Percentiles rank a stretch among this genome's conserved stretches.
Evolutionary conservation across 2,329 filamentous ascomycete species (phyloP).

Genomic region (Cytospora mali): DNA sequence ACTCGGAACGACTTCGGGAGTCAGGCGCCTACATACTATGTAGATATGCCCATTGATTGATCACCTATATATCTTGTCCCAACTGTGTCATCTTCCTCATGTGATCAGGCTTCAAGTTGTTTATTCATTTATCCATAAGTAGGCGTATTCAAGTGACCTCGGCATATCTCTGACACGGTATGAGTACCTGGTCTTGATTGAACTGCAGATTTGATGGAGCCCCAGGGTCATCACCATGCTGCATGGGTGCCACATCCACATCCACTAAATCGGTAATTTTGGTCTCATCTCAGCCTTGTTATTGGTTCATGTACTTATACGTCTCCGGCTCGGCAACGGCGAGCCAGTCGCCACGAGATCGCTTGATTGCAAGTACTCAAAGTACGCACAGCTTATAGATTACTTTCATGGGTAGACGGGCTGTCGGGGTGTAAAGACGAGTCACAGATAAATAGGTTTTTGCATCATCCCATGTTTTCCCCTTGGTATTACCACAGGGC

Average conservation of each 20-base stretch:
- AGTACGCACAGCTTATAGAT: not conserved
- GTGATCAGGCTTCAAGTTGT: not conserved
- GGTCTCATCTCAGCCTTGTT: conserved; percentile 8
- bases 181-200: not conserved
- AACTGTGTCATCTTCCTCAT: not conserved
- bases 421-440: no score
- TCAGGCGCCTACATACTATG: not conserved
- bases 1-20: no score
- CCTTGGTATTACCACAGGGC: not conserved
- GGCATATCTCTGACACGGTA: not conserved
- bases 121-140: not conserved
- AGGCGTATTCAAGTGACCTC: not conserved
- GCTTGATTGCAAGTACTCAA: not conserved
- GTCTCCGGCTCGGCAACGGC: not conserved
- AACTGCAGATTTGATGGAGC: conserved; percentile 14
- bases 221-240: conserved; percentile 16
- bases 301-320: not conserved
- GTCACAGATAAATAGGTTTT: no score
- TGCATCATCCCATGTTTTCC: not conserved
- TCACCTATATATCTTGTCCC: no score
- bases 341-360: conserved; percentile 18
- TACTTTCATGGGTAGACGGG: no score
- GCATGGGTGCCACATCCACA: conserved; percentile 8
- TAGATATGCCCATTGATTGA: not conserved
- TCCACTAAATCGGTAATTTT: conserved; percentile 19